These are phyloP conservation scores for Kluyveromyces sp. DNA, from an alignment of 1,139 yeast species.

Conservation along the genomic window DNA sequence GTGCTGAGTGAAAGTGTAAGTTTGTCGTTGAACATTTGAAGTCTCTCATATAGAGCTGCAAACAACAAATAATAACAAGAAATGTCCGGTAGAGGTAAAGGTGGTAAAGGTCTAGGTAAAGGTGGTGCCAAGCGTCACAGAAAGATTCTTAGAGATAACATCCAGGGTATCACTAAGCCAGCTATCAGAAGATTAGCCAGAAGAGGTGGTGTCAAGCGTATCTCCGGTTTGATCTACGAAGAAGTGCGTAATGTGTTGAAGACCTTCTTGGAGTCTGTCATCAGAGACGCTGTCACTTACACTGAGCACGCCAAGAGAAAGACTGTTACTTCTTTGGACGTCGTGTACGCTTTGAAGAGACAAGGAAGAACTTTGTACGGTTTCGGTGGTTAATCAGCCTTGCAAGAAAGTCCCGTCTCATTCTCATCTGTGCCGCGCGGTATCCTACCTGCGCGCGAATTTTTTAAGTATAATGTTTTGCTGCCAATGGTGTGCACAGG, in stretches of 20 bases:
- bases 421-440: background rate
- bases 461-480: background rate
- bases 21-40: too few relatives aligned
- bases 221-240: constrained; percentile 93
- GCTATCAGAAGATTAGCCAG: constrained; percentile 98
- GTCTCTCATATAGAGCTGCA: background rate
- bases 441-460: constrained; percentile 12
- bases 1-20: too few relatives aligned
- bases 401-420: background rate
- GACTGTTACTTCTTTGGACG: constrained; percentile 96
- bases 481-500: too few relatives aligned
- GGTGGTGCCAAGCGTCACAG: constrained; percentile 99
- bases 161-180: constrained; percentile 97
- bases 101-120: constrained; percentile 96
- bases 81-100: constrained; percentile 99
- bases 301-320: constrained; percentile 99
- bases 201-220: constrained; percentile 99
- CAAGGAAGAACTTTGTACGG: constrained; percentile 99
- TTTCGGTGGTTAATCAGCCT: constrained; percentile 77
- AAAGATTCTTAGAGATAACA: constrained; percentile 96
- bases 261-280: constrained; percentile 89
- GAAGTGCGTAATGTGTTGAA: constrained; percentile 94
- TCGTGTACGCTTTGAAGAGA: constrained; percentile 96
- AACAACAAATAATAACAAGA: constrained; percentile 34
- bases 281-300: constrained; percentile 96